Base-by-base conservation (phyloP, 2,329 filamentous ascomycete species). In the Colletotrichum gloeosporioides region DNA sequence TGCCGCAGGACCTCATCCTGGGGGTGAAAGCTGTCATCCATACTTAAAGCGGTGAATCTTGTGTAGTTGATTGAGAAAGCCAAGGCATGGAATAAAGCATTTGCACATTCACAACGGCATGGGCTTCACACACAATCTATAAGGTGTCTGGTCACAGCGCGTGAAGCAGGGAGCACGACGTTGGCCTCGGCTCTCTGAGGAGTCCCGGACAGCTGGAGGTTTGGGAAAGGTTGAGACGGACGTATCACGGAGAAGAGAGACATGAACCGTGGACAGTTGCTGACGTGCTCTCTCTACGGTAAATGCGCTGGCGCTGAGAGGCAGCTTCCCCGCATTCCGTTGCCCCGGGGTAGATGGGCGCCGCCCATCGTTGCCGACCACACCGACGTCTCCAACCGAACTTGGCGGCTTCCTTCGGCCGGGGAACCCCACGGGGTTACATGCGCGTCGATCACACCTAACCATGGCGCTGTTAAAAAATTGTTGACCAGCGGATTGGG, bases 1-100 rank as follows among this genome's bases (percentile, higher is more conserved):
- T 85, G 86, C 65, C 82, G 82, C 59, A 90, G 86, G 77, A 88
- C 85, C 65, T 88, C 85, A 79, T 92, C 90, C 79, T 92, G 90
- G n/a, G 83, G 84, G 79, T 87, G 84, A 64, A 77, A 73, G 83
- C 84, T 39, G 59, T 81, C 73, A 25, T 32, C 49, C 65, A 72
- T 62, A 9, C 31, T 49, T 25, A 25, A 31, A 31, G 29, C 10
- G 22, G 49, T 67, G 27, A 15, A 13, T n/a, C 31, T 53, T n/a
- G 5, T 65, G 67, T 63, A n/a, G 32, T 25, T 13, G 53, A 16
- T 18, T 39, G 32, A 61, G 3, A 32, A 27, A 6, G 8, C 27
- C 27, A n/a, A 44, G n/a, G 16, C 25, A 39, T 29, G n/a, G 4
- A 34, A 18, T 8, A 13, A 29, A 9, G 22, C 22, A 36, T 18